Evolutionary conservation across 768 basidiomycete species (phyloP), one percentile per base, ranked within the genome.

Genomic region (Termitomyces eurrhizus): DNA sequence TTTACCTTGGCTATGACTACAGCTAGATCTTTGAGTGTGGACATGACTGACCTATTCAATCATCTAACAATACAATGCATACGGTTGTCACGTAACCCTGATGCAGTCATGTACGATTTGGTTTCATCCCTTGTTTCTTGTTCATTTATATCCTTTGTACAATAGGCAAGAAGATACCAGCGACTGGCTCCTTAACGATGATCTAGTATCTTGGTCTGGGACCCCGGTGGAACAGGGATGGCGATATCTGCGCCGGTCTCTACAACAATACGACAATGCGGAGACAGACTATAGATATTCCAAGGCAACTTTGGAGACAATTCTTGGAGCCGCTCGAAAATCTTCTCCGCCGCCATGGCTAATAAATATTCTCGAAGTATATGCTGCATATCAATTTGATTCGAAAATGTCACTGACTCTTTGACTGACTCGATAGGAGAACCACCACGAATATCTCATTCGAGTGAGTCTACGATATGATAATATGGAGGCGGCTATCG

Each of bases 11-110:
- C 96, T 3, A 83, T 96, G 72, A 74, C 84, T 6, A 83, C 87
- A 33, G 95, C 93, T 2, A 81, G 84, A 37, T 84, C 83, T 49
- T 82, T 97, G 45, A 79, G 84, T 37, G 85, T 93, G 45, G 93
- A 97, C 71, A 92, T 98, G 90, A 85, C 87, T 3, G 89, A 93
- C 63, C 67, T 96, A 12, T 96, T 98, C 68, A 82, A 83, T 45
- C 80, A 84, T 63, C 75, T 98, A 63, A 86, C 93, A 0, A 78
- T 76, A 41, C 87, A 92, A 68, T 97, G 95, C 72, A 73, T 95
- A 51, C 84, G 88, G 60, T 75, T 97, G 46, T 82, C 89, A 61
- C 83, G 79, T 66, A 82, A 83, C 60, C 80, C 84, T 6, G 83
- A 88, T 65, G 72, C 79, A 8, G 75, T 83, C 56, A 68, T 86